Conservation (phyloP, 768 basidiomycete species). For the Trametes cingulata region DNA sequence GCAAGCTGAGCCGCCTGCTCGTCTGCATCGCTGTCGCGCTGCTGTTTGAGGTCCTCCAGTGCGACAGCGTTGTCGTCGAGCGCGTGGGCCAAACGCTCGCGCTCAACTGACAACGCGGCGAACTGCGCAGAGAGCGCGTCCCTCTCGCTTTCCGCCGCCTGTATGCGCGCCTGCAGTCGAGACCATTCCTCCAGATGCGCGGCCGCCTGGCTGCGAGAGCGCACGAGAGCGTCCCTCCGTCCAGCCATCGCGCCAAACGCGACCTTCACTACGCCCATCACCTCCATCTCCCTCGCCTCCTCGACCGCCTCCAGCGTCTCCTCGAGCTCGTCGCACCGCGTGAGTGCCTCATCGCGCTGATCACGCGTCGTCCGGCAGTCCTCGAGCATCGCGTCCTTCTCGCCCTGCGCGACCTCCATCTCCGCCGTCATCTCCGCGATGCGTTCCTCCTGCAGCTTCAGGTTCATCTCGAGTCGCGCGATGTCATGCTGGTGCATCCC, state of each 20-base stretch:
- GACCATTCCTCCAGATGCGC: not conserved
- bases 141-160: conserved; percentile 6
- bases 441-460: conserved; percentile 73
- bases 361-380: conserved; percentile 80
- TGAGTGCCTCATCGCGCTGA: conserved; percentile 64
- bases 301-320: conserved; percentile 53
- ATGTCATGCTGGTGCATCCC: conserved; percentile 81
- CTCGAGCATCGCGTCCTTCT: conserved; percentile 82
- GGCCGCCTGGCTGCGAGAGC: not conserved
- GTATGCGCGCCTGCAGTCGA: conserved; percentile 8
- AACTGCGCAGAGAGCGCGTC: conserved; percentile 2
- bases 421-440: conserved; percentile 69
- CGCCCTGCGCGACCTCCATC: conserved; percentile 60
- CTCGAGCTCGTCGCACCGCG: conserved; percentile 59
- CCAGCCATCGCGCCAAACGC: conserved; percentile 20
- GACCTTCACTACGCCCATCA: conserved; percentile 28
- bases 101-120: not conserved
- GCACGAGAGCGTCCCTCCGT: conserved; percentile 1
- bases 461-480: conserved; percentile 71
- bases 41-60: not conserved
- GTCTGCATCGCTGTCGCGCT: not conserved
- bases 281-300: conserved; percentile 27
- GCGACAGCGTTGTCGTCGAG: conserved; percentile 5
- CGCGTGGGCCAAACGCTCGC: not conserved
- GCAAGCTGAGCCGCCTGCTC: conserved; percentile 15